Base-by-base conservation (phyloP, 306 rosid genomes). In the Gynostemma pentaphyllum region DNA sequence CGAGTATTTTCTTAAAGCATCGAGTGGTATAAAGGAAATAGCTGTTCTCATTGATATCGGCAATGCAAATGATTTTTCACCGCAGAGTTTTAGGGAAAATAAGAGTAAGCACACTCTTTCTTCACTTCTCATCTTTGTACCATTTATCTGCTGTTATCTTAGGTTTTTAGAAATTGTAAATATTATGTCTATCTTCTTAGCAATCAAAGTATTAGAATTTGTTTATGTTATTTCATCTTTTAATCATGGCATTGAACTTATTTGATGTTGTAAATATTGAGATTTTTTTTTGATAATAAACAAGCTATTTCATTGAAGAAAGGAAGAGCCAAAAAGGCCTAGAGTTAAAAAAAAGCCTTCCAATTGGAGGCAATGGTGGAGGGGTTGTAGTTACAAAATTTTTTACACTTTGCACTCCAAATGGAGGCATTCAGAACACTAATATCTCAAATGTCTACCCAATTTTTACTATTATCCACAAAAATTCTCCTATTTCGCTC, bases 1-100 rank as follows among this genome's bases (percentile, higher is more conserved):
- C 75, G 97, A 88, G 5, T 68, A 74, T 76, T 92, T 92, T 77
- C 79, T 92, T 68, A 84, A 82, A 86, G 89, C 90, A 21, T 88
- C 97, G 1, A 85, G 78, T 42, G 79, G 88, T 50, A 74, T 77
- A 52, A 86, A 79, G 75, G 97, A 86, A 68, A 84, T 88, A 72
- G 78, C 97, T 67, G 83, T 94, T 78, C 78, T 94, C 34, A 84
- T 86, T 72, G 95, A 92, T 74, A 48, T 79, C 76, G 80, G 56
- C 16, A 75, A 78, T 49, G 82, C 82, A 47, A 79, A 86, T 50
- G 67, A 67, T 45, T 75, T 82, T 79, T 78, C 42, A 66, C 68
- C 72, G 1, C 85, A 69, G 71, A 76, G 64, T 76, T 81, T 78
- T 10, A 76, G 57, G 40, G 82, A 49, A 70, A 68, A 52, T 48